phyloP scores from a whole-genome alignment of 2,329 filamentous ascomycete genomes.

The Trichoderma gracile region DNA sequence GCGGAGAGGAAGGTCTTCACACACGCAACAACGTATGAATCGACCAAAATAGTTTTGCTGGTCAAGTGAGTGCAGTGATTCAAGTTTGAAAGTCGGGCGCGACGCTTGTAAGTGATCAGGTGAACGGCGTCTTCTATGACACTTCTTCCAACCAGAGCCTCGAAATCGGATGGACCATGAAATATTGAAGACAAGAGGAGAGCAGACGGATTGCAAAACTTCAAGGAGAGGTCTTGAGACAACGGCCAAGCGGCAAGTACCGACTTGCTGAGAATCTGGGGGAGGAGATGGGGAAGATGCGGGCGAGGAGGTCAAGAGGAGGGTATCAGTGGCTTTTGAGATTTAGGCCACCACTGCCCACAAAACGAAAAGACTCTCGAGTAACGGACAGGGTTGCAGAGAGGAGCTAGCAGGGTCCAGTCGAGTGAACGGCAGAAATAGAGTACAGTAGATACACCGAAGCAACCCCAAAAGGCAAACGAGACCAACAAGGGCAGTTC shows the following conservation, averaged over 20 bases:
- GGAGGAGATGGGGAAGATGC: conserved; percentile 25
- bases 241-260: background rate
- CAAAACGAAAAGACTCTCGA: conserved; percentile 5
- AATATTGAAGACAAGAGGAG: background rate
- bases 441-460: conserved; percentile 27
- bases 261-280: conserved; percentile 22
- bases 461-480: conserved; percentile 26
- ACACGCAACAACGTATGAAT: conserved; percentile 8
- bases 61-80: background rate
- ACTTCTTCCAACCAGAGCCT: conserved; percentile 4
- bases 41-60: background rate
- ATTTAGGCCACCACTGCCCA: conserved; percentile 23
- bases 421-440: conserved; percentile 12
- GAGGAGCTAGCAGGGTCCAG: conserved; percentile 24
- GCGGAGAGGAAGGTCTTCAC: background rate
- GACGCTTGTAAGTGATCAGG: conserved; percentile 10
- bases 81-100: background rate
- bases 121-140: conserved; percentile 4
- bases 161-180: background rate
- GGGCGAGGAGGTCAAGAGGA: conserved; percentile 16
- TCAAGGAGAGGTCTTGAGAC: background rate
- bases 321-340: conserved; percentile 33
- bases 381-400: conserved; percentile 16
- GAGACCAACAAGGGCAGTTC: conserved; percentile 28
- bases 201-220: background rate